Evolutionary conservation across 225 moss, liverwort and hornwort genomes (phyloP), one percentile per base, ranked within the genome.

Genomic region (Bryum argenteum): DNA sequence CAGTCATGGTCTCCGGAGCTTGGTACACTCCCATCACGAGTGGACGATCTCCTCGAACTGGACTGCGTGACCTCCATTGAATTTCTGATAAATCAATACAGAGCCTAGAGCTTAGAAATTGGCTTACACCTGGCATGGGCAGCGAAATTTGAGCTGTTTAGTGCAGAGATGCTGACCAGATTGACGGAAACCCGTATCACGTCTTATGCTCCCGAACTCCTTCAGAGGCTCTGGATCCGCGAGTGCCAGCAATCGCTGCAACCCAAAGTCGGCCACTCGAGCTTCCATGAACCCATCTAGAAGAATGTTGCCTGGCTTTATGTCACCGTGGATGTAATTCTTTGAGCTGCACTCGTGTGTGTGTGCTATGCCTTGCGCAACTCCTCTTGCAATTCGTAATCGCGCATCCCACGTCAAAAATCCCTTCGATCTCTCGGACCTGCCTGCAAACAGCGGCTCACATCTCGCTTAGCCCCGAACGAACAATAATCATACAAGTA

Each of bases 221-320:
- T 58, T 78, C 13, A 54, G 44, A 22, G 75, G 6, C 28, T 73
- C 62, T 21, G 76, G 55, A 75, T 78, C 72, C 58, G 75, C 87
- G 18, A 91, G 69, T n/a, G 42, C 66, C 13, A 91, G 78, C 75
- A 95, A 76, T 38, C 90, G 87, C 13, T 83, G 92, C 0, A 95
- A 84, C 33, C 95, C 95, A 10, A 91, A 91, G 56, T 91, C 83
- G 10, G 82, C 80, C 42, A 88, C 53, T 38, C 73, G 85, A 50
- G 88, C 69, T 38, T 78, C 85, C 75, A 83, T 39, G 41, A 78
- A 72, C 14, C 45, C 78, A 64, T 85, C 88, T 58, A 88, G 80
- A 63, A 85, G 84, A 52, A 88, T 78, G 18, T 88, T 88, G 50
- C 78, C 70, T 1, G 85, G 80, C 58, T 85, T 85, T 1, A 88